phyloP scores from a whole-genome alignment of 495 filamentous ascomycete species.

The Tuber melanosporum region DNA sequence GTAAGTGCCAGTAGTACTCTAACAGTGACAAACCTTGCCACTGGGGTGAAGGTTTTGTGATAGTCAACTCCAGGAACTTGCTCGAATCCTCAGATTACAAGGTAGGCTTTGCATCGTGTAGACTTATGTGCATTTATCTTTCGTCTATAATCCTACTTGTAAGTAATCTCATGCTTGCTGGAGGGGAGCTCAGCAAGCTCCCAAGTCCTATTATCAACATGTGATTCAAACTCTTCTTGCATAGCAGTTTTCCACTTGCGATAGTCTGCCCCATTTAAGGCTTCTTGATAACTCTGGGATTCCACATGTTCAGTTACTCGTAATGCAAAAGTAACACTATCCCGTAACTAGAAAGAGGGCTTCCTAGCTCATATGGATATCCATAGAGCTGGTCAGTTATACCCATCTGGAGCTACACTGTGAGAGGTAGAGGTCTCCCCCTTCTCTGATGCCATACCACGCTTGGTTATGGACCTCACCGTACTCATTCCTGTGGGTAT shows the following conservation, averaged over 20 bases:
- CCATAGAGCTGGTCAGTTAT: background rate
- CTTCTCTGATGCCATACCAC: background rate
- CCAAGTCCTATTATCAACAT: background rate
- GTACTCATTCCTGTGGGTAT: background rate
- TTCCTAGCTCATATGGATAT: background rate
- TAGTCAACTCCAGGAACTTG: background rate
- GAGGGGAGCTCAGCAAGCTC: background rate
- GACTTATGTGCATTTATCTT: background rate
- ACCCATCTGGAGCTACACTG: background rate
- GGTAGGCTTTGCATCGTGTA: background rate
- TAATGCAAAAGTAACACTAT: background rate
- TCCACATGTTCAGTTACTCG: background rate
- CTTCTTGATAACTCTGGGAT: background rate
- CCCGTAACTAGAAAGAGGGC: background rate
- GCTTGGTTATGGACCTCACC: background rate
- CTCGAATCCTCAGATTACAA: background rate
- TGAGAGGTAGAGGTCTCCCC: background rate
- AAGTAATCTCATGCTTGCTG: background rate
- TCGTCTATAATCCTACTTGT: background rate
- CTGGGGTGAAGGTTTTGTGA: background rate
- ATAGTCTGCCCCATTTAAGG: fast-evolving
- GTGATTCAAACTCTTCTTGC: background rate
- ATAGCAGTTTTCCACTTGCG: background rate
- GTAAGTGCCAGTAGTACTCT: background rate
- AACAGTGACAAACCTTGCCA: background rate